A percentile compares a stretch with the other conserved stretches of the same genome.
phyloP scores from a whole-genome alignment of 1,284 basidiomycete genomes.

The Ganoderma lucidum region DNA sequence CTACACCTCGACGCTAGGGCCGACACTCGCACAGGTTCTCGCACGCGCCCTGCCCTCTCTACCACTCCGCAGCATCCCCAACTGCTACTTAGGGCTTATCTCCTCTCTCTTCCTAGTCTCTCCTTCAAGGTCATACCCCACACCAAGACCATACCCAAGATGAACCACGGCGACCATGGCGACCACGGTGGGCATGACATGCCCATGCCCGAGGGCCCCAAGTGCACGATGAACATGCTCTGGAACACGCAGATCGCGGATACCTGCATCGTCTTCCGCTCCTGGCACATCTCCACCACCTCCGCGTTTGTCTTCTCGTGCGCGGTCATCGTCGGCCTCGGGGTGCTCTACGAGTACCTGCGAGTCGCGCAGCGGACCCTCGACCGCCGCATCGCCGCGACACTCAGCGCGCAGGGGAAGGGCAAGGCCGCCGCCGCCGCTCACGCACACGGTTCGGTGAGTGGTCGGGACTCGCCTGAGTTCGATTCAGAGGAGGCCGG shows the following conservation, averaged over 20 bases:
- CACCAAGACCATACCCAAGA: slow-evolving; percentile 20
- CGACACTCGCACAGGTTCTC: not conserved
- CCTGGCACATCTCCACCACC: slow-evolving; percentile 75
- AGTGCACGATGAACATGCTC: slow-evolving; percentile 36
- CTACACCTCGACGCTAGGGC: not conserved
- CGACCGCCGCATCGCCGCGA: slow-evolving; percentile 63
- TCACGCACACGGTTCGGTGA: slow-evolving; percentile 41
- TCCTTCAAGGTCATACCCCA: slow-evolving; percentile 1
- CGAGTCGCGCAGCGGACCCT: slow-evolving; percentile 64
- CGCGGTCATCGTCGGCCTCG: slow-evolving; percentile 66
- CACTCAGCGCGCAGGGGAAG: slow-evolving; percentile 54
- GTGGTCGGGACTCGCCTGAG: slow-evolving; percentile 54
- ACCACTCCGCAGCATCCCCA: not conserved
- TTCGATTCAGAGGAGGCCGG: slow-evolving; percentile 58
- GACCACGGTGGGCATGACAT: slow-evolving; percentile 52
- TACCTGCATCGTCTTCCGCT: slow-evolving; percentile 78
- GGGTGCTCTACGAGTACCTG: slow-evolving; percentile 80
- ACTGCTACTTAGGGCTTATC: slow-evolving; percentile 6
- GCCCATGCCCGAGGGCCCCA: slow-evolving; percentile 45
- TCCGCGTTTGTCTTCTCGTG: slow-evolving; percentile 67
- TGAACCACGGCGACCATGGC: slow-evolving; percentile 58
- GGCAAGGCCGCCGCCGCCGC: slow-evolving; percentile 46
- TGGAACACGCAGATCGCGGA: slow-evolving; percentile 78
- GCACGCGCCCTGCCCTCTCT: not conserved
- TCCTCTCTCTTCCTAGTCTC: not conserved